Percentiles rank a stretch among this genome's conserved stretches.
These are phyloP conservation scores for Alternaria alternata DNA, from an alignment of 2,329 filamentous ascomycete genomes.

Conservation along the genomic window DNA sequence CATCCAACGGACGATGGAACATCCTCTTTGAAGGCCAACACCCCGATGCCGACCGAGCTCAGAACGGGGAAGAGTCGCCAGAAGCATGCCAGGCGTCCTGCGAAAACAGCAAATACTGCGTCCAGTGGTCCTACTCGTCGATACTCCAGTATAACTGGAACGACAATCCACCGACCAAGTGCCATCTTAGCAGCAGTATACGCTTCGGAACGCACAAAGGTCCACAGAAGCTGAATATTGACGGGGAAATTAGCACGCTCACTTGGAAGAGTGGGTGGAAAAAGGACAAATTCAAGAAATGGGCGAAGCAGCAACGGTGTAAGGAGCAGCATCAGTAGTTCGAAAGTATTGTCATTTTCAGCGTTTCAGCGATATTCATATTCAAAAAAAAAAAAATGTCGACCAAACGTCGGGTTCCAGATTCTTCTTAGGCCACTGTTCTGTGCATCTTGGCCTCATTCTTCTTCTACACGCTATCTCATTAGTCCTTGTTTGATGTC, in stretches of 20 bases:
- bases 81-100: slow-evolving; percentile 43
- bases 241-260: slow-evolving; percentile 18
- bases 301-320: slow-evolving; percentile 41
- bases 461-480: not conserved
- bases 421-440: not conserved
- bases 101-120: slow-evolving; percentile 36
- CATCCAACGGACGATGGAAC: slow-evolving; percentile 42
- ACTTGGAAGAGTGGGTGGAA: slow-evolving; percentile 45
- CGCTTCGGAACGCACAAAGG: slow-evolving; percentile 32
- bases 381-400: not conserved
- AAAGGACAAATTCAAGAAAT: slow-evolving; percentile 37
- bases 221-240: slow-evolving; percentile 19
- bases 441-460: not conserved
- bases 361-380: slow-evolving; percentile 12
- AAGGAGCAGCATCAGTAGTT: slow-evolving; percentile 23
- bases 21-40: slow-evolving; percentile 39
- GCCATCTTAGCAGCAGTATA: slow-evolving; percentile 45
- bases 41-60: slow-evolving; percentile 25
- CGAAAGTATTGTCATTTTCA: not conserved
- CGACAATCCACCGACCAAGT: slow-evolving; percentile 43
- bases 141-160: slow-evolving; percentile 38
- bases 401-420: not conserved
- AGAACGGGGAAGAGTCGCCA: slow-evolving; percentile 34
- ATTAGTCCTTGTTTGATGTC: not conserved
- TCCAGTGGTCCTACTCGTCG: slow-evolving; percentile 47